Percentiles rank a stretch among this genome's conserved stretches.
Conservation (phyloP, 192 early-diverging fungal genomes). For the Diversispora epigaea region DNA sequence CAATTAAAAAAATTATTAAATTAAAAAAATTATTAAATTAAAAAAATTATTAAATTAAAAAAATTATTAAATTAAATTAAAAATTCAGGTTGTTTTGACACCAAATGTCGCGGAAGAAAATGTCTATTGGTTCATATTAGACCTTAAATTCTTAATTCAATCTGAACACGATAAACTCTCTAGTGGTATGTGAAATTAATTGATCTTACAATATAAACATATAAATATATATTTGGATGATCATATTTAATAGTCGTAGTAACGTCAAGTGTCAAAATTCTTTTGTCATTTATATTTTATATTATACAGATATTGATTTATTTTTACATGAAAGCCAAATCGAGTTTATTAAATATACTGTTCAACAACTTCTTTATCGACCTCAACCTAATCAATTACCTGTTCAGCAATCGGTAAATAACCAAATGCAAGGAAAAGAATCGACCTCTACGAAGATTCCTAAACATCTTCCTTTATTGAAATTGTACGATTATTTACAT, state of each 20-base stretch:
- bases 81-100: constrained; percentile 1
- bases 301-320: background rate
- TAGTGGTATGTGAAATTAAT: background rate
- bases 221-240: background rate
- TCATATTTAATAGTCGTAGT: background rate
- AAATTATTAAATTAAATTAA: background rate
- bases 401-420: background rate
- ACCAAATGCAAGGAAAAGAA: background rate
- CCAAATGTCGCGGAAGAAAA: background rate
- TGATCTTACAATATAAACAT: no score
- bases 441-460: background rate
- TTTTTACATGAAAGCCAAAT: background rate
- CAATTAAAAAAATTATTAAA: background rate
- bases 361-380: background rate
- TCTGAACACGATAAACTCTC: background rate
- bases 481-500: constrained; percentile 29
- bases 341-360: background rate
- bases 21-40: no score
- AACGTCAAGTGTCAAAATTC: background rate
- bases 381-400: background rate
- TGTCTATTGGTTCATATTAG: constrained; percentile 2
- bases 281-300: background rate
- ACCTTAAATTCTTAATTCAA: constrained; percentile 21
- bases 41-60: no score
- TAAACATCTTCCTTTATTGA: constrained; percentile 5